A percentile compares a stretch with the other conserved stretches of the same genome.
Evolutionary conservation across 257 asterid genomes (phyloP).

Genomic region (Nicotiana attenuata): DNA sequence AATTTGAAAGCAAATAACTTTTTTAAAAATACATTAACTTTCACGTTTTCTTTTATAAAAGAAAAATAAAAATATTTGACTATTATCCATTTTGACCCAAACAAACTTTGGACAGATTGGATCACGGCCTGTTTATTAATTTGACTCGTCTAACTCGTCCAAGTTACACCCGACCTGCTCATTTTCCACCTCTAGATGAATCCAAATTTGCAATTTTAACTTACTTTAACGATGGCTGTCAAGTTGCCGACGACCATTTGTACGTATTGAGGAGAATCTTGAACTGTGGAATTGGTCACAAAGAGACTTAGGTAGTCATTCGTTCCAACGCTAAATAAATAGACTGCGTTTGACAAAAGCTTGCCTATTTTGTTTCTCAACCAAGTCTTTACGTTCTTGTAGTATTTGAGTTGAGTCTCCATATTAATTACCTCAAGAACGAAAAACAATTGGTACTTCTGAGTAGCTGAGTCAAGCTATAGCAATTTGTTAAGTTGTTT

Average conservation of each 20-base stretch:
- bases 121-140: too few relatives aligned
- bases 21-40: too few relatives aligned
- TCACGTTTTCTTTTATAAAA: too few relatives aligned
- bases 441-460: not conserved
- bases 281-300: slow-evolving; percentile 35
- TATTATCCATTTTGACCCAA: too few relatives aligned
- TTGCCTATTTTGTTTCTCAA: slow-evolving; percentile 20
- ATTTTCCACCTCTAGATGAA: too few relatives aligned
- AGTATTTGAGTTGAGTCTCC: slow-evolving; percentile 39
- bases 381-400: slow-evolving; percentile 29
- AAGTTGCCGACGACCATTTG: slow-evolving; percentile 47
- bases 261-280: slow-evolving; percentile 24
- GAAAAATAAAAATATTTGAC: too few relatives aligned
- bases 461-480: too few relatives aligned
- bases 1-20: not conserved
- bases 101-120: not conserved
- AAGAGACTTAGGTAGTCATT: slow-evolving; percentile 51
- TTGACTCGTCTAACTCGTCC: not conserved
- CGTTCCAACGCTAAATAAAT: slow-evolving; percentile 51
- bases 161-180: too few relatives aligned
- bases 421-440: slow-evolving; percentile 49
- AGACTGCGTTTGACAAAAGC: slow-evolving; percentile 39
- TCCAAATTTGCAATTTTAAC: not conserved
- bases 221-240: slow-evolving; percentile 34
- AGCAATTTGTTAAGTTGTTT: too few relatives aligned